Evolutionary conservation across 2,329 filamentous ascomycete species (phyloP), one percentile per base, ranked within the genome.

Genomic region (Lithohypha guttulata): DNA sequence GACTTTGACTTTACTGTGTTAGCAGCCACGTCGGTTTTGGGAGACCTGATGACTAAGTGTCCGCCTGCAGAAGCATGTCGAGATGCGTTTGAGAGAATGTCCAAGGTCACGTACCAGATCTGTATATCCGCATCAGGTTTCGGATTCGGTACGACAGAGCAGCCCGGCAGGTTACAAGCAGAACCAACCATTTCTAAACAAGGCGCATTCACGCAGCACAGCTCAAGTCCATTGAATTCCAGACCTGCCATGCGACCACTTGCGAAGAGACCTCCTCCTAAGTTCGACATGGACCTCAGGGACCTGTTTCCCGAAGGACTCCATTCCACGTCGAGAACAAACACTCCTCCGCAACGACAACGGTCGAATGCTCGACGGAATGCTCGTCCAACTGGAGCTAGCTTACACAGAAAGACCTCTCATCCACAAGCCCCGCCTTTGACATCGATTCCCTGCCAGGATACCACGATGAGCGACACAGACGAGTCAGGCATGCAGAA

Each of bases 1-100:
- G 89, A 96, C 57, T 86, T 96, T n/a, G 89, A 96, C 57, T 94
- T 94, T 53, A 96, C 89, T 1, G 84, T 96, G 6, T 69, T 95
- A 34, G 85, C 87, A 6, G 89, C 87, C 15, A 95, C 85, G 34
- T 95, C 89, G 2, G 86, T 96, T 6, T 78, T 96, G 29, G 81
- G 78, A 4, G 91, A 95, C 55, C 70, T 96, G 46, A 87, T 93
- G 49, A 84, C 93, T 50, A 94, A 94, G 59, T 96, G 91, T 51
- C 87, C 89, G 0, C 89, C 89, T 0, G 89, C 89, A 21, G 87
- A 95, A 66, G 85, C 87, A 8, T 96, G 89, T 58, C 78, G 86
- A 10, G 87, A 96, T 58, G 87, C 91, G 1, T 95, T 96, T 56
- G 84, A 93, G 52, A 77, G 89, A 26, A 96, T 94, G 65, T 87